A percentile compares a stretch with the other conserved stretches of the same genome.
Evolutionary conservation across 306 rosid genomes (phyloP).

Genomic region (Oxytropis ochrocephala): DNA sequence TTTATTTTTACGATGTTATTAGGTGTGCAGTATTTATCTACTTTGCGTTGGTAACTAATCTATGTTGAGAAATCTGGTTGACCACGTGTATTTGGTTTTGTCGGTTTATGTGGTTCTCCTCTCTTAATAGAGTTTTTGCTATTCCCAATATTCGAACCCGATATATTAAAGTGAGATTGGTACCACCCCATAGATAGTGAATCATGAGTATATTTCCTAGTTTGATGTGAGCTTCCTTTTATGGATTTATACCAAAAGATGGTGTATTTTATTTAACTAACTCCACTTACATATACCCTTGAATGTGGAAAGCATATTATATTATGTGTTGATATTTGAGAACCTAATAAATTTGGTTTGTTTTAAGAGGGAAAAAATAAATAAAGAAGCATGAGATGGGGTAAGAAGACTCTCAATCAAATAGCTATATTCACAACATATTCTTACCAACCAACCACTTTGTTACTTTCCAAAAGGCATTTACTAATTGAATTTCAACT

Average conservation of each 20-base stretch:
- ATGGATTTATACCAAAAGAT: constrained; percentile 28
- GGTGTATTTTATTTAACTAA: constrained; percentile 17
- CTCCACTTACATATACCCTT: constrained; percentile 43
- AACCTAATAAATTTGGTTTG: constrained; percentile 1
- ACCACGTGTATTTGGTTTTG: too few relatives aligned
- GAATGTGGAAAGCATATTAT: constrained; percentile 36
- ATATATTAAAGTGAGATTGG: too few relatives aligned
- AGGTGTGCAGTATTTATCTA: too few relatives aligned
- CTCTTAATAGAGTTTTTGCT: too few relatives aligned
- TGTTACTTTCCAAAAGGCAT: constrained; percentile 22
- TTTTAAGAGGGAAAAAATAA: not conserved
- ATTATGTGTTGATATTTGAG: not conserved
- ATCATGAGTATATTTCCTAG: not conserved
- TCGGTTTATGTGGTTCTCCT: too few relatives aligned
- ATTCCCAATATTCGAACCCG: too few relatives aligned
- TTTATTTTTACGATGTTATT: too few relatives aligned
- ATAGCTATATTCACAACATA: not conserved
- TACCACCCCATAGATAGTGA: not conserved
- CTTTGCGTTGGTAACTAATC: too few relatives aligned
- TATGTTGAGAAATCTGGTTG: too few relatives aligned
- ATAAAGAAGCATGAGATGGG: constrained; percentile 15
- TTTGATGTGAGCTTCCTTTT: constrained; percentile 30
- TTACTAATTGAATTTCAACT: constrained; percentile 27
- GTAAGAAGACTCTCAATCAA: constrained; percentile 16
- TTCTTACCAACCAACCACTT: constrained; percentile 35